Evolutionary conservation across 371 early-diverging fungal genomes (phyloP).

Genomic region (Capillidium rhysosporum): DNA sequence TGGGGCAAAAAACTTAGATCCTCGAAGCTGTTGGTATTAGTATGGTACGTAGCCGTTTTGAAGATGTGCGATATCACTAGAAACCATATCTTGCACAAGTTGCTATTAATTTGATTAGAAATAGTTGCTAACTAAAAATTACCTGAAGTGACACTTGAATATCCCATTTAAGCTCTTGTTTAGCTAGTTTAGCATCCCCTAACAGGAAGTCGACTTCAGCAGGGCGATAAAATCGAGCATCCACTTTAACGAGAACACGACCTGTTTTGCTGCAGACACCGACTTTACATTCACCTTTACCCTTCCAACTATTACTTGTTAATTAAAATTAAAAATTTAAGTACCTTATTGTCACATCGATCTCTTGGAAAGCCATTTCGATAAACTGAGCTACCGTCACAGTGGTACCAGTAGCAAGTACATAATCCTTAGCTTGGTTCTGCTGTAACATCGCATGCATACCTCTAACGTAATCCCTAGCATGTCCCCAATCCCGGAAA

Average conservation of each 20-base stretch:
- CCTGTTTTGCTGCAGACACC: slow-evolving; percentile 47
- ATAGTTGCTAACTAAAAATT: neutral
- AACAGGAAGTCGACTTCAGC: slow-evolving; percentile 66
- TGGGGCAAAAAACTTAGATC: too few species aligned
- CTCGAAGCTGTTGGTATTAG: too few species aligned
- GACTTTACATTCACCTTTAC: slow-evolving; percentile 44
- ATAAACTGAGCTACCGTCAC: slow-evolving; percentile 68
- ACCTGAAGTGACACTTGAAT: slow-evolving; percentile 25
- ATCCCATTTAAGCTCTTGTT: slow-evolving; percentile 43
- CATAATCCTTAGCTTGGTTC: slow-evolving; percentile 55
- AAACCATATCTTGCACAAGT: slow-evolving; percentile 47
- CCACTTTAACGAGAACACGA: slow-evolving; percentile 43
- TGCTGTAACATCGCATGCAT: slow-evolving; percentile 82
- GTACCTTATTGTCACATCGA: slow-evolving; percentile 32
- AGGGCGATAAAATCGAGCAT: slow-evolving; percentile 65
- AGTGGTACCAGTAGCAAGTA: slow-evolving; percentile 67
- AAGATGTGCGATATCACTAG: slow-evolving; percentile 34
- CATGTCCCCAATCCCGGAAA: slow-evolving; percentile 80
- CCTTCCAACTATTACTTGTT: slow-evolving; percentile 33
- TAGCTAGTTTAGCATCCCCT: slow-evolving; percentile 62
- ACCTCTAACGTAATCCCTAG: slow-evolving; percentile 63
- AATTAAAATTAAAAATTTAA: neutral
- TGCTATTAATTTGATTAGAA: slow-evolving; percentile 11
- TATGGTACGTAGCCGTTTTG: slow-evolving; percentile 8
- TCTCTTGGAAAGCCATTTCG: slow-evolving; percentile 53